phyloP scores from a whole-genome alignment of 495 filamentous ascomycete species.

The Talaromyces stipitatus region DNA sequence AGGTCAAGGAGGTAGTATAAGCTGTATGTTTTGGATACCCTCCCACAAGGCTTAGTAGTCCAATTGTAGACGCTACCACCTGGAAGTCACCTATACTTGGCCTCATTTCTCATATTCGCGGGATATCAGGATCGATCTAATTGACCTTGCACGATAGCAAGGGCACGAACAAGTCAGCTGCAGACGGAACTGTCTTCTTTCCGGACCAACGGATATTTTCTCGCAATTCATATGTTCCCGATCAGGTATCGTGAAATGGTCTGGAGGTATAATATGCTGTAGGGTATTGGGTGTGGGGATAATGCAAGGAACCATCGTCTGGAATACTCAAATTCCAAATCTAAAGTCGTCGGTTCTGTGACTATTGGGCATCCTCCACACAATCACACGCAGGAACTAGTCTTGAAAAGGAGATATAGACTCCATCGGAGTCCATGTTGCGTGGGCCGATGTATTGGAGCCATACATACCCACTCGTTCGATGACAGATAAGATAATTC shows the following conservation, averaged over 20 bases:
- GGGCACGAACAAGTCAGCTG: background rate
- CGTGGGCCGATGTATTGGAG: background rate
- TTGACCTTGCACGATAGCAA: background rate
- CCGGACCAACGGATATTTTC: background rate
- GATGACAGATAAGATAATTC: background rate
- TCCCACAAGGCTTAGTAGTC: background rate
- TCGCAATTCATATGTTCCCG: background rate
- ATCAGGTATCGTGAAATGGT: background rate
- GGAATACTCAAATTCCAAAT: background rate
- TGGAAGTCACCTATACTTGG: background rate
- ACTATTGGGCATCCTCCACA: background rate
- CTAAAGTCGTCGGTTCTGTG: background rate
- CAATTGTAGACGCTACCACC: background rate
- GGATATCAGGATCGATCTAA: background rate
- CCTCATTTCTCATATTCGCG: background rate
- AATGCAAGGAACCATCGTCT: conserved; percentile 2
- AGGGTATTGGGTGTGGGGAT: background rate
- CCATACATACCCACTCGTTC: background rate
- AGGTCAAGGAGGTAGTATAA: background rate
- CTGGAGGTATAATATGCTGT: background rate
- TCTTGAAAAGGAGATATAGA: too few species aligned
- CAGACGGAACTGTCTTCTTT: background rate
- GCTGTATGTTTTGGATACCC: background rate
- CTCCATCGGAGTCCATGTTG: background rate
- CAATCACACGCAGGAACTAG: background rate